Base-by-base conservation (phyloP, 1,139 yeast genomes). In the Zygosaccharomyces pseudobailii region DNA sequence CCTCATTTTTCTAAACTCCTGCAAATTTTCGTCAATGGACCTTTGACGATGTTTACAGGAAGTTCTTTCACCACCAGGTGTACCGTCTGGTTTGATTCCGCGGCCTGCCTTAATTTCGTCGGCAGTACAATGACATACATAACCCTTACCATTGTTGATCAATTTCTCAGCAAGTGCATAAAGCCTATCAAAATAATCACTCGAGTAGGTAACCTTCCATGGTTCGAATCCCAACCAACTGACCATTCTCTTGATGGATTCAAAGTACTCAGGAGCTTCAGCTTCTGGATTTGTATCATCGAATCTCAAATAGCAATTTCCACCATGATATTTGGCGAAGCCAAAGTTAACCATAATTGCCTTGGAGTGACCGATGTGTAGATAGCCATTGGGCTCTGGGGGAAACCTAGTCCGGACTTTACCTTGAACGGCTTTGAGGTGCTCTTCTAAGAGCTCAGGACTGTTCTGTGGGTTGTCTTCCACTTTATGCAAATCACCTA, bases 281-380 rank as follows among this genome's bases (percentile, higher is more conserved):
- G 97, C 96, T 69, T 90, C 97, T 2, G 99, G 99, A 64, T 94
- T 94, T 37, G 99, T 94, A 64, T 94, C 99, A 69, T 94, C 99
- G 58, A 82, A 94, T 68, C 99, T 80, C 65, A 94, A 75, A 67
- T 89, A 88, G 69, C 97, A 90, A 50, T 80, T 76, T 54, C 98
- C 99, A 50, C 79, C 76, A 66, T 89, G 76, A 69, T 72, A 84
- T 66, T 86, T 84, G 39, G 98, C 98, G 65, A 76, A 92, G n/a
- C 97, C 97, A 67, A 92, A 92, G 68, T 92, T 90, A 50, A 92
- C 96, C 78, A 92, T 86, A 65, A 92, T 92, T 44, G 98, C 98
- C 72, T 94, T 94, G 42, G 96, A 86, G 67, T 92, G 99, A 39
- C 99, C 99, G 68, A 92, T 92, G 67, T 92, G 98, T 63, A 92